Percentiles rank a stretch among this genome's conserved stretches.
These are phyloP conservation scores for Beauveria australis DNA, from an alignment of 2,329 filamentous ascomycete species.

Conservation along the genomic window DNA sequence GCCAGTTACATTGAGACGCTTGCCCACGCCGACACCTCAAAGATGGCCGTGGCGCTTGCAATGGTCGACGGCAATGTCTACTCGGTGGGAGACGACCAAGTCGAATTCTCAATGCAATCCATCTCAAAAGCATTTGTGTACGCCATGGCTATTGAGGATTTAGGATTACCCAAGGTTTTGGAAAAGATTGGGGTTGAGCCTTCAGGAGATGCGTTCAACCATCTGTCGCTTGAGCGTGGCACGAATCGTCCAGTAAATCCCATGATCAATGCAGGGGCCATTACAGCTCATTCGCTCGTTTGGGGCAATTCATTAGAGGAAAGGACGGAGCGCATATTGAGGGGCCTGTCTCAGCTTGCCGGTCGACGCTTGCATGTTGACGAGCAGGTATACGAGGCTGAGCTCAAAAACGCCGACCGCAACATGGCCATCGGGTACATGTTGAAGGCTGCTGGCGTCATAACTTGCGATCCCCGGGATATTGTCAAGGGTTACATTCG, in stretches of 20 bases:
- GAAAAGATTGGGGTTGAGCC: conserved; percentile 33
- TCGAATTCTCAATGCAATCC: conserved; percentile 34
- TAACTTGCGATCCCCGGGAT: conserved; percentile 25
- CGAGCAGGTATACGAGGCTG: conserved; percentile 31
- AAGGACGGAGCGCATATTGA: conserved; percentile 27
- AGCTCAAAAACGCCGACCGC: conserved; percentile 25
- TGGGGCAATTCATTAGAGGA: conserved; percentile 25
- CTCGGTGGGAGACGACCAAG: conserved; percentile 28
- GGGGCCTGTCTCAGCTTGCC: conserved; percentile 25
- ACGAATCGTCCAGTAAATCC: conserved; percentile 27
- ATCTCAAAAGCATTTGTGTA: conserved; percentile 34
- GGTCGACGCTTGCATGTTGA: conserved; percentile 27
- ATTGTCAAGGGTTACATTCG: conserved; percentile 31
- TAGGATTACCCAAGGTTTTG: conserved; percentile 25
- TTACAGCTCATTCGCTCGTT: conserved; percentile 26
- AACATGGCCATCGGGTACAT: conserved; percentile 31
- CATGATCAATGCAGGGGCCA: conserved; percentile 29
- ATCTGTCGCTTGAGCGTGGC: conserved; percentile 22
- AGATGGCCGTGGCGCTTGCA: conserved; percentile 29
- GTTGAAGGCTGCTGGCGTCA: conserved; percentile 32
- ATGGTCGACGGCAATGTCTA: conserved; percentile 33
- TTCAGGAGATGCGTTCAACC: conserved; percentile 30
- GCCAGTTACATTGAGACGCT: conserved; percentile 31
- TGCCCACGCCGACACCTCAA: conserved; percentile 29
- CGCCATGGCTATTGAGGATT: conserved; percentile 31